Conservation (phyloP, 192 early-diverging fungal genomes). For the Pilobolus umbonatus region DNA sequence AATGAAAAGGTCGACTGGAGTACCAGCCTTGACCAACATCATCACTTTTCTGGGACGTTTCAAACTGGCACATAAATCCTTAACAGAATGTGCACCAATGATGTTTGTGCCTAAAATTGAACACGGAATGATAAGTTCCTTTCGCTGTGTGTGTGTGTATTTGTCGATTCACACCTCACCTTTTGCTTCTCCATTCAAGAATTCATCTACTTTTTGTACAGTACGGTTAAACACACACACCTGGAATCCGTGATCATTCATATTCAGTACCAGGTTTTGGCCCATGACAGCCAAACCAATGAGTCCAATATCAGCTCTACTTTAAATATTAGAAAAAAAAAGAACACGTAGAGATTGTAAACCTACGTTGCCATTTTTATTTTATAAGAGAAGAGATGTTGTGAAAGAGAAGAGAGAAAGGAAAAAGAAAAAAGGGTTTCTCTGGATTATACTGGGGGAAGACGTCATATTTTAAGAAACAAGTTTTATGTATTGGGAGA, state of each 20-base stretch:
- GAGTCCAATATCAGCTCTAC: conserved; percentile 94
- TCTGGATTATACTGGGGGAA: no score
- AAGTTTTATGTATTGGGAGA: no score
- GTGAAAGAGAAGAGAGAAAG: no score
- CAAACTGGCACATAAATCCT: conserved; percentile 91
- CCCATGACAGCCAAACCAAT: conserved; percentile 99
- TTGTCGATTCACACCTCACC: conserved; percentile 43
- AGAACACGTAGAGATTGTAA: not conserved
- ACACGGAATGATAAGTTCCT: no score
- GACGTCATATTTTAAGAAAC: no score
- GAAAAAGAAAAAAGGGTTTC: no score
- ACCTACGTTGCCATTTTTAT: no score
- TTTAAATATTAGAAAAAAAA: conserved; percentile 1
- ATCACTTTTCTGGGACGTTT: conserved; percentile 97
- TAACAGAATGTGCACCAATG: conserved; percentile 88
- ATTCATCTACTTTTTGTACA: conserved; percentile 88
- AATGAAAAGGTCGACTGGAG: conserved; percentile 94
- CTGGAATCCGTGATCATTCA: conserved; percentile 94
- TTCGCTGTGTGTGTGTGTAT: no score
- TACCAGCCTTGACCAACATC: conserved; percentile 96
- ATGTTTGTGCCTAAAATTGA: conserved; percentile 76
- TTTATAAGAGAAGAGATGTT: no score
- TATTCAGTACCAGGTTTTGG: conserved; percentile 98
- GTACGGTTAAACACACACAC: conserved; percentile 98
- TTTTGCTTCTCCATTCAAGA: conserved; percentile 96